Base-by-base conservation (phyloP, 2,329 filamentous ascomycete genomes). In the Fusarium newnesense region DNA sequence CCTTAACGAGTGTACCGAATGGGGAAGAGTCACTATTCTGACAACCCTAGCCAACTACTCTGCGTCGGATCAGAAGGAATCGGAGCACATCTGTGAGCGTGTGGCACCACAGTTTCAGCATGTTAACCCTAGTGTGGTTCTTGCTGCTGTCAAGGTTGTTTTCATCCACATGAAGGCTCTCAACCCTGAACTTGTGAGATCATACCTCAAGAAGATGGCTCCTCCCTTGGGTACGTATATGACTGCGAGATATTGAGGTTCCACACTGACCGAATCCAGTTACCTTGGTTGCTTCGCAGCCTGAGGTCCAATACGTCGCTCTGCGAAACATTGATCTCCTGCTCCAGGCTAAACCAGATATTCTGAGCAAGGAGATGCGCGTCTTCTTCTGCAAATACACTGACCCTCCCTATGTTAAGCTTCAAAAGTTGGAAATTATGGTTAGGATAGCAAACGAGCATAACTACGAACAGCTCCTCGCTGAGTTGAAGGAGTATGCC, bases 301-400 rank as follows among this genome's bases (percentile, higher is more conserved):
- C 96, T 11, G 96, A 99, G 86, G 96, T 99, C 43, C 96, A 99
- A 84, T 99, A 99, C 81, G 96, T 99, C 63, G 96, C 96, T 19
- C 85, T 99, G 56, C 89, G 96, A 73, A 99, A 99, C 82, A 99
- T 99, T 79, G 96, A 99, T 77, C 90, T 99, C 39, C 87, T 99
- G 10, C 88, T 99, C 32, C 96, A 99, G 82, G 96, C 97, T 76
- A 96, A 98, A 82, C 95, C 96, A 16, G 95, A 97, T 76, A 98
- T 99, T 63, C 88, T 99, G 15, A 97, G 94, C 87, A 98, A 98
- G 83, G 96, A 99, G 83, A 91, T 99, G 79, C 91, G 96, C 49
- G 96, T 99, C 13, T 99, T 99, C 85, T 99, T 99, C 85, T 99
- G 96, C 92, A 99, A 99, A 85, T 99, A 99, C 86, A 98, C 98